Evolutionary conservation across 371 early-diverging fungal genomes (phyloP).

Genomic region (Apophysomyces elegans): DNA sequence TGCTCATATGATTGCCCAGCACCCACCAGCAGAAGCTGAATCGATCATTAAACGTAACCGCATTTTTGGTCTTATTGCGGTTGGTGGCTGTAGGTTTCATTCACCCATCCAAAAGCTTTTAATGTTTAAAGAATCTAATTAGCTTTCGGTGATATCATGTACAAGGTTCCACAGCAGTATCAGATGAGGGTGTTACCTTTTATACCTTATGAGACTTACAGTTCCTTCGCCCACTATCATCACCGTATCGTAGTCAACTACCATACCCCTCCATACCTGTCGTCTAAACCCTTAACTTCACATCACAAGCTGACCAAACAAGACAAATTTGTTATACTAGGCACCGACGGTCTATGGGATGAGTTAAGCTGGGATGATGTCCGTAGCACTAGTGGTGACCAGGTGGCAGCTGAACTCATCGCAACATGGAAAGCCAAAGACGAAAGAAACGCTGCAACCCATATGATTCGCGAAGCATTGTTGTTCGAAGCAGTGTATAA

Average conservation of each 20-base stretch:
- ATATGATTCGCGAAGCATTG: slow-evolving; percentile 82
- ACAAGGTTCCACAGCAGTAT: slow-evolving; percentile 75
- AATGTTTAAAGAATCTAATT: slow-evolving; percentile 31
- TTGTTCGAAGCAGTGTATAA: slow-evolving; percentile 46
- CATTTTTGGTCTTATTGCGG: slow-evolving; percentile 55
- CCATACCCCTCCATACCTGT: slow-evolving; percentile 91
- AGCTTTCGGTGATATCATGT: slow-evolving; percentile 84
- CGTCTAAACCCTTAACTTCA: slow-evolving; percentile 85
- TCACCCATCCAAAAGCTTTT: neutral
- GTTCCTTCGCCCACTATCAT: slow-evolving; percentile 61
- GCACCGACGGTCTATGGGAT: slow-evolving; percentile 96
- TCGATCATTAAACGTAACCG: slow-evolving; percentile 44
- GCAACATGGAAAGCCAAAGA: slow-evolving; percentile 32
- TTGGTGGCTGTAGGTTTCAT: slow-evolving; percentile 49
- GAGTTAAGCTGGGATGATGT: slow-evolving; percentile 76
- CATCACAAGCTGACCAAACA: slow-evolving; percentile 63
- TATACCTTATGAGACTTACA: slow-evolving; percentile 61
- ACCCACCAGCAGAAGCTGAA: slow-evolving; percentile 44
- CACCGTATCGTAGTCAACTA: slow-evolving; percentile 71
- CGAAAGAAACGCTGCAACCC: slow-evolving; percentile 85
- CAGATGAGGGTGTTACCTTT: slow-evolving; percentile 60
- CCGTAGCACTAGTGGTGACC: slow-evolving; percentile 43
- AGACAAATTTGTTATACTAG: slow-evolving; percentile 89
- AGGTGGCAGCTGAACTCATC: slow-evolving; percentile 43
- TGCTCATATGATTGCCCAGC: slow-evolving; percentile 46